Evolutionary conservation across 2,329 filamentous ascomycete genomes (phyloP).

Genomic region (Stagonosporopsis cucurbitacearum): DNA sequence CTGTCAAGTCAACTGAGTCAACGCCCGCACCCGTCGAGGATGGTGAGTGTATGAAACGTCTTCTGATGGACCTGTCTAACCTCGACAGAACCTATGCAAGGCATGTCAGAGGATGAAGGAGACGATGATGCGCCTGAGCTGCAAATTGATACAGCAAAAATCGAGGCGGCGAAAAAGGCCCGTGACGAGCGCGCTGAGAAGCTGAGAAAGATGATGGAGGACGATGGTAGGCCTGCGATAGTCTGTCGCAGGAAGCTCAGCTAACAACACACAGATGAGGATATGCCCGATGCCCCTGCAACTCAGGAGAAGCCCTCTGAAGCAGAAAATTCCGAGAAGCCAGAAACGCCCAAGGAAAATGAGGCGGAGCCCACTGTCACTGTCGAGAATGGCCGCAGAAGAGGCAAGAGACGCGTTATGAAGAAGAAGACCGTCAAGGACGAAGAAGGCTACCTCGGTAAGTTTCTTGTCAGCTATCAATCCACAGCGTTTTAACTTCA

Average conservation of each 20-base stretch:
- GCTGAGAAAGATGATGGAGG: constrained; percentile 78
- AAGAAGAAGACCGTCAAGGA: constrained; percentile 88
- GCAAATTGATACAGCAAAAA: constrained; percentile 42
- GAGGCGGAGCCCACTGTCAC: constrained; percentile 52
- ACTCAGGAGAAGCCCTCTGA: constrained; percentile 50
- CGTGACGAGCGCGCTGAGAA: constrained; percentile 70
- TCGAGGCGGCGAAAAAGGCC: constrained; percentile 47
- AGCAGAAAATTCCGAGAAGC: constrained; percentile 27
- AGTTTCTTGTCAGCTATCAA: constrained; percentile 36
- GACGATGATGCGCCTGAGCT: constrained; percentile 41
- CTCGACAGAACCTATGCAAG: constrained; percentile 57
- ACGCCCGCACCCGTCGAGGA: constrained; percentile 56
- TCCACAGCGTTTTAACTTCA: constrained; percentile 18
- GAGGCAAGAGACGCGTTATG: constrained; percentile 80
- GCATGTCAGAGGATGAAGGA: constrained; percentile 56
- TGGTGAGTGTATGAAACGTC: constrained; percentile 43
- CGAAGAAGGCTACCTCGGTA: constrained; percentile 88
- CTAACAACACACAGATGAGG: constrained; percentile 55
- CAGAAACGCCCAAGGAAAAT: constrained; percentile 25
- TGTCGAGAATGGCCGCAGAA: constrained; percentile 68
- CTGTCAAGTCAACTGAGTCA: constrained; percentile 52
- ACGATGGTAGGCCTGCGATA: constrained; percentile 56
- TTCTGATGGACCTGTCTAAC: constrained; percentile 31
- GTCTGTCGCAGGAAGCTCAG: not conserved
- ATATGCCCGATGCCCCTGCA: constrained; percentile 62